A percentile compares a stretch with the other conserved stretches of the same genome.
Evolutionary conservation across 2,329 filamentous ascomycete genomes (phyloP).

Genomic region (Blumeriella jaapii): DNA sequence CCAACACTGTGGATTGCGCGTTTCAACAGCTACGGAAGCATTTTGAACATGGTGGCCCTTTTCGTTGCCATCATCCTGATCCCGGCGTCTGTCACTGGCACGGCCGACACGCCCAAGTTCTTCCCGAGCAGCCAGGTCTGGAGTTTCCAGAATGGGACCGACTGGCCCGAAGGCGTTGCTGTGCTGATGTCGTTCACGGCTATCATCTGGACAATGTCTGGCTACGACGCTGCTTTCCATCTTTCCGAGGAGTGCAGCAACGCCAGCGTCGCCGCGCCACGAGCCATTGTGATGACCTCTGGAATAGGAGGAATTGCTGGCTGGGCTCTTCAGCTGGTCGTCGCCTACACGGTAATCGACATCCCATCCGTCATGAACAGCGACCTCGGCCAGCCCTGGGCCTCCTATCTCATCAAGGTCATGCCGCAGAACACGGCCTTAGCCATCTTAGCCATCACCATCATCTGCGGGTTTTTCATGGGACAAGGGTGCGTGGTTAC

Average conservation of each 20-base stretch:
- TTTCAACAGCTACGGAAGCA: constrained; percentile 59
- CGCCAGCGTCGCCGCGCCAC: constrained; percentile 56
- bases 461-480: constrained; percentile 57
- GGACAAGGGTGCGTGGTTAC: constrained; percentile 59
- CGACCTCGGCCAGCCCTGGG: constrained; percentile 56
- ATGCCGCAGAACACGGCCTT: constrained; percentile 46
- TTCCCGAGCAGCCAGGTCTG: constrained; percentile 47
- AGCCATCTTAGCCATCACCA: constrained; percentile 48
- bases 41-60: constrained; percentile 58
- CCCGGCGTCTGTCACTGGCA: constrained; percentile 38
- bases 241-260: constrained; percentile 67
- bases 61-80: constrained; percentile 58
- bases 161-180: constrained; percentile 55
- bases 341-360: constrained; percentile 55
- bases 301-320: constrained; percentile 54
- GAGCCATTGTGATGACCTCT: constrained; percentile 61
- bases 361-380: constrained; percentile 45
- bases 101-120: constrained; percentile 44
- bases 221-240: constrained; percentile 61
- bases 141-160: constrained; percentile 55
- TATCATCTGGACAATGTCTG: constrained; percentile 59
- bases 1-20: constrained; percentile 59
- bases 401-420: constrained; percentile 54
- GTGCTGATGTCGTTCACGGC: constrained; percentile 62
- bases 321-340: constrained; percentile 63